A percentile compares a stretch with the other conserved stretches of the same genome.
These are phyloP conservation scores for Pythium coloratum DNA, from an alignment of 352 stramenopile genomes.

Conservation along the genomic window DNA sequence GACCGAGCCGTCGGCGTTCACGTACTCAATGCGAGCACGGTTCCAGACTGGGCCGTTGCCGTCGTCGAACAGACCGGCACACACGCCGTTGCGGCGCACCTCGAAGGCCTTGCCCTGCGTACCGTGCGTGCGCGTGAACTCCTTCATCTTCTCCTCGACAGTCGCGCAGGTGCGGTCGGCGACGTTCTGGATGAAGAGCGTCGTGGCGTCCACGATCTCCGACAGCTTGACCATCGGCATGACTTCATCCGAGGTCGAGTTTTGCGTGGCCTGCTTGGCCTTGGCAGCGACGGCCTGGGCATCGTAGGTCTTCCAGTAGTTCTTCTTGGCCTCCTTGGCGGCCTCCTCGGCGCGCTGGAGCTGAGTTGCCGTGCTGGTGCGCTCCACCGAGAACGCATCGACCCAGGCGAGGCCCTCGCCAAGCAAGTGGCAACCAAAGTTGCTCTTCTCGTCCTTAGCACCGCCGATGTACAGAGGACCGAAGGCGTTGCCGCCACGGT, in stretches of 20 bases:
- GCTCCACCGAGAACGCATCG: conserved; percentile 92
- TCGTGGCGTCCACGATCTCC: conserved; percentile 92
- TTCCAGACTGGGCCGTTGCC: conserved; percentile 93
- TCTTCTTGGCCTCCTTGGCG: conserved; percentile 92
- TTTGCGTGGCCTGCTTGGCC: conserved; percentile 37
- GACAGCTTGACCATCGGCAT: conserved; percentile 87
- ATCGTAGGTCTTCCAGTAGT: conserved; percentile 93
- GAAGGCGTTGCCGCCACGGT: conserved; percentile 92
- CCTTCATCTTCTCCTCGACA: conserved; percentile 94
- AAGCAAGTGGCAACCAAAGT: conserved; percentile 93
- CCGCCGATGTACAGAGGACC: conserved; percentile 77
- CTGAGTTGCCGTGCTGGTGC: conserved; percentile 77
- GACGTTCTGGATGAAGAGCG: conserved; percentile 94
- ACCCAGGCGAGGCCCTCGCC: conserved; percentile 92
- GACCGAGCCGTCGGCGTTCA: conserved; percentile 56
- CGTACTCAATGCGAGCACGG: conserved; percentile 89
- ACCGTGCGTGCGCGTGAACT: conserved; percentile 89
- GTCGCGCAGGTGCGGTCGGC: conserved; percentile 84
- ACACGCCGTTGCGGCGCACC: conserved; percentile 87
- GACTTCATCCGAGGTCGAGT: conserved; percentile 66
- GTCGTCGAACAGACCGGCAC: conserved; percentile 96
- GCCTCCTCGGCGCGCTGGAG: conserved; percentile 80
- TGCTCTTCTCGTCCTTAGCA: conserved; percentile 64
- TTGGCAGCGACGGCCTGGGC: conserved; percentile 51
- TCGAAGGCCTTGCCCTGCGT: conserved; percentile 89